Conservation (phyloP, 352 stramenopile species). For the Pythium dissotocum region DNA sequence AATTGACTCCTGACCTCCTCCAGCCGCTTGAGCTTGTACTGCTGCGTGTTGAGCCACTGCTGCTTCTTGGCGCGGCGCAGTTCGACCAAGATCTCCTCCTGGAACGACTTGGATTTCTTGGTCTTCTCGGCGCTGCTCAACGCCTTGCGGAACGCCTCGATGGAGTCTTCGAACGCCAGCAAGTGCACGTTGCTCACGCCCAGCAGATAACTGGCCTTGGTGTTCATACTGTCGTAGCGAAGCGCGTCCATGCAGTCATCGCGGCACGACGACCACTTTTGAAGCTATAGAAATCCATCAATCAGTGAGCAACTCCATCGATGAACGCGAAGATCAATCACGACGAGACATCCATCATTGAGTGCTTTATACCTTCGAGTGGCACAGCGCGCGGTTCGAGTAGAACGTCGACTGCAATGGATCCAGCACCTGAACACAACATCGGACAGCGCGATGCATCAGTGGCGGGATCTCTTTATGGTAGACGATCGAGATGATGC, state of each 20-base stretch:
- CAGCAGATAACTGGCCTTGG: conserved; percentile 77
- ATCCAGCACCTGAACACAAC: conserved; percentile 43
- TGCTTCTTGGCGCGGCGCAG: conserved; percentile 63
- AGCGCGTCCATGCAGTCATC: conserved; percentile 67
- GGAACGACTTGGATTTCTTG: conserved; percentile 55
- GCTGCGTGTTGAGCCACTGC: conserved; percentile 58
- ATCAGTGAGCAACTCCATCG: conserved; percentile 3
- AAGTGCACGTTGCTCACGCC: conserved; percentile 61
- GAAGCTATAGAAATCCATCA: conserved; percentile 33
- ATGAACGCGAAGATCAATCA: not conserved
- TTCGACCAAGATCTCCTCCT: conserved; percentile 58
- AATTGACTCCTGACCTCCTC: conserved; percentile 45
- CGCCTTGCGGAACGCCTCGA: conserved; percentile 55
- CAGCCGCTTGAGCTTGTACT: conserved; percentile 40
- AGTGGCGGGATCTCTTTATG: not conserved
- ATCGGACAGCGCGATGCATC: not conserved
- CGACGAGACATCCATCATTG: not conserved
- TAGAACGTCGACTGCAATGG: conserved; percentile 69
- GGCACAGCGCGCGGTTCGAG: conserved; percentile 77
- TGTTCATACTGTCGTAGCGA: conserved; percentile 58
- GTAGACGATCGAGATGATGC: not conserved
- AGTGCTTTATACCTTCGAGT: conserved; percentile 48
- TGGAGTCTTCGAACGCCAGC: conserved; percentile 44
- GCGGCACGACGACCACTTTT: conserved; percentile 59
- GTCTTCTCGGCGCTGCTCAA: conserved; percentile 55